phyloP scores from a whole-genome alignment of 108 stramenopile genomes.

The Skeletonema tropicum region DNA sequence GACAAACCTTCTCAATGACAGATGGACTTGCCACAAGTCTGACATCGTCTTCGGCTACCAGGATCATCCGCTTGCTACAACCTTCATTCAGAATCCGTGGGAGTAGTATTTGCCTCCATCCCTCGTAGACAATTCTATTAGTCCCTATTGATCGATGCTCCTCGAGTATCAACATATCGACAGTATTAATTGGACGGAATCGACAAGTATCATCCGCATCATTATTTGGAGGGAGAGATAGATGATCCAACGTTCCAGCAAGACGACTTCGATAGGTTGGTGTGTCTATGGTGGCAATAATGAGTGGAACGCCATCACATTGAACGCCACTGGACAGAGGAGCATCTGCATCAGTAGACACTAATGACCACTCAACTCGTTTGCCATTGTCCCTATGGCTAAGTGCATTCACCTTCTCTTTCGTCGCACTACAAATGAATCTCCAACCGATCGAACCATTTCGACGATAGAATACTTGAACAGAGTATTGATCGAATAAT shows the following conservation, averaged over 20 bases:
- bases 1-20: constrained; percentile 19
- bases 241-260: constrained; percentile 16
- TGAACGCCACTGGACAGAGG: not conserved
- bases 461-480: constrained; percentile 24
- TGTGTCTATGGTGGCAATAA: constrained; percentile 28
- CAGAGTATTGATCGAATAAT: constrained; percentile 12
- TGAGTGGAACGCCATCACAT: constrained; percentile 11
- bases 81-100: constrained; percentile 14
- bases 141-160: constrained; percentile 24
- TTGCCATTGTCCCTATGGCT: not conserved
- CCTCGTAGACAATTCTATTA: constrained; percentile 35
- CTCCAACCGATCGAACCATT: constrained; percentile 38
- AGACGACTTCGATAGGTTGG: constrained; percentile 33
- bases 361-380: constrained; percentile 4
- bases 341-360: not conserved
- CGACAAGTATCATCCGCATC: not conserved
- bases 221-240: constrained; percentile 1
- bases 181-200: constrained; percentile 21
- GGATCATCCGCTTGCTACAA: not conserved
- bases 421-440: not conserved
- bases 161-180: constrained; percentile 28
- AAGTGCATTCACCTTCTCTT: not conserved
- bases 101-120: constrained; percentile 37
- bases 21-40: constrained; percentile 21
- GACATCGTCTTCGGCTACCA: constrained; percentile 40